Evolutionary conservation across 2,329 filamentous ascomycete genomes (phyloP).

Genomic region (Ascosphaera aggregata): DNA sequence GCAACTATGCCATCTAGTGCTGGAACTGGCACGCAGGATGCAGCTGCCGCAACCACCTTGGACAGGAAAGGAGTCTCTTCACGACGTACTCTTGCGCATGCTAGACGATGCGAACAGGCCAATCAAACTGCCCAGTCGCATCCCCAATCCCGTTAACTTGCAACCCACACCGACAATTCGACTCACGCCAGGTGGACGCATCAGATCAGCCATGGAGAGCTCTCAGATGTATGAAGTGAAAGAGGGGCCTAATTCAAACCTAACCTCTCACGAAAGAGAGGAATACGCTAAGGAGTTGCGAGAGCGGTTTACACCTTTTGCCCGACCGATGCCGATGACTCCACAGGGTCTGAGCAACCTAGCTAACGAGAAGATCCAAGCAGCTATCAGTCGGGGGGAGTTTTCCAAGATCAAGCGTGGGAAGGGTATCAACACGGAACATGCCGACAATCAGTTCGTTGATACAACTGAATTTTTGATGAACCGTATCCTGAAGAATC

Average conservation of each 20-base stretch:
- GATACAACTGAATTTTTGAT: constrained; percentile 95
- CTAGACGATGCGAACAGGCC: constrained; percentile 38
- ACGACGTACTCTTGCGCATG: constrained; percentile 67
- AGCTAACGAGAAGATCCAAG: constrained; percentile 80
- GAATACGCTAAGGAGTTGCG: constrained; percentile 49
- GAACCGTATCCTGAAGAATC: constrained; percentile 95
- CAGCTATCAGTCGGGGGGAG: constrained; percentile 76
- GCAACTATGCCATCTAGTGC: constrained; percentile 33
- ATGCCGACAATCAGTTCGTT: constrained; percentile 72
- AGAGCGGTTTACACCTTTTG: constrained; percentile 54
- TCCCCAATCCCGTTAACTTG: constrained; percentile 21
- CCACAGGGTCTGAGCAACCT: constrained; percentile 58
- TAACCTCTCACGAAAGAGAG: constrained; percentile 51
- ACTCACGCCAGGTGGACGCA: constrained; percentile 23
- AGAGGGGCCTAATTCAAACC: constrained; percentile 25
- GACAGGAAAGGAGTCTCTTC: constrained; percentile 51
- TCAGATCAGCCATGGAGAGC: constrained; percentile 35
- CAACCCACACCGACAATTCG: constrained; percentile 22
- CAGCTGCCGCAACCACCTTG: constrained; percentile 47
- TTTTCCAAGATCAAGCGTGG: constrained; percentile 71
- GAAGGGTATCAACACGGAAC: constrained; percentile 40
- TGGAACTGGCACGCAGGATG: constrained; percentile 42
- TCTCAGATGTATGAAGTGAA: constrained; percentile 30
- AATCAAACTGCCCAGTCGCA: constrained; percentile 20
- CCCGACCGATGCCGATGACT: constrained; percentile 49